Evolutionary conservation across 768 basidiomycete species (phyloP).

Genomic region (Suillus subalutaceus): DNA sequence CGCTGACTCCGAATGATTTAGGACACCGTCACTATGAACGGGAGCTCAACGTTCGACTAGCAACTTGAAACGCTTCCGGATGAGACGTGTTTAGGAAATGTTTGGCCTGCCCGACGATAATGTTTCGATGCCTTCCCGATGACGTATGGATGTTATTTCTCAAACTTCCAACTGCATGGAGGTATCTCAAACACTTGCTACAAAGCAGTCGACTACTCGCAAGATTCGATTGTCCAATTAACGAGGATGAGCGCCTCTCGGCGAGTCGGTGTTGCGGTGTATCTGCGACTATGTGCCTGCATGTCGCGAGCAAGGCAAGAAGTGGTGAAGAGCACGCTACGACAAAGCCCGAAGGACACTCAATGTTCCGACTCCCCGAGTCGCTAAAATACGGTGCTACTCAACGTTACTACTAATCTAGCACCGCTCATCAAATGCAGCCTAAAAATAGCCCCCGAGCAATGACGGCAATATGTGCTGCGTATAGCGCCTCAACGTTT

Average conservation of each 20-base stretch:
- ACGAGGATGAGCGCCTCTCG: background rate
- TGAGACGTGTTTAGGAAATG: slow-evolving; percentile 4
- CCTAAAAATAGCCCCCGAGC: background rate
- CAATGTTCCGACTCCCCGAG: too few species aligned
- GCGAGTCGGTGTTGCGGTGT: background rate
- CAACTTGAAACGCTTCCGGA: background rate
- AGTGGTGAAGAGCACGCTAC: too few species aligned
- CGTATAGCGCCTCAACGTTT: slow-evolving; percentile 5
- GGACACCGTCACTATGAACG: background rate
- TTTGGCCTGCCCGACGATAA: background rate
- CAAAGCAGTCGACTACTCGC: background rate
- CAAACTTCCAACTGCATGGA: background rate
- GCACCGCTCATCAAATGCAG: background rate
- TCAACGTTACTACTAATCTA: background rate
- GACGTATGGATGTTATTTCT: background rate
- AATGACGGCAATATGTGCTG: background rate
- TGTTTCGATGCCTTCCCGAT: background rate
- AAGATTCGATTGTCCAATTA: background rate
- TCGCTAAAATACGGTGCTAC: background rate
- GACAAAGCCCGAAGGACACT: too few species aligned
- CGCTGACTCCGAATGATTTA: background rate
- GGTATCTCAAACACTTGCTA: background rate
- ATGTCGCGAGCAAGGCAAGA: too few species aligned
- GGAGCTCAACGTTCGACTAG: background rate
- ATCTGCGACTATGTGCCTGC: too few species aligned